Evolutionary conservation across 2,329 filamentous ascomycete genomes (phyloP), one percentile per base, ranked within the genome.

Genomic region (Fusarium ramigenum): DNA sequence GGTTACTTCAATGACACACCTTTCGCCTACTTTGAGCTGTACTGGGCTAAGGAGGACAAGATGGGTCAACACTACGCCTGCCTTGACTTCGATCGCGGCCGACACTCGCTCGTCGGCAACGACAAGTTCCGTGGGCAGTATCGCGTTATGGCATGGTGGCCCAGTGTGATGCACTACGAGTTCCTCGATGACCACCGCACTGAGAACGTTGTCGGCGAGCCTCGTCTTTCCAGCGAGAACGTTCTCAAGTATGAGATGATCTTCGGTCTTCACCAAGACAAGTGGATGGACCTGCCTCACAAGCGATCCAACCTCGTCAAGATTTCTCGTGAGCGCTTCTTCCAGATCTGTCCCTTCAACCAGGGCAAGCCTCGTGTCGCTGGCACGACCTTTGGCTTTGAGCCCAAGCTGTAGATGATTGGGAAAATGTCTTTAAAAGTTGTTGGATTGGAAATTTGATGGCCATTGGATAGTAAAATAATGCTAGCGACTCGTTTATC

Each of bases 11-110:
- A 94, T 63, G 90, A 91, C n/a, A 86, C 85, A 5, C 87, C 85
- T 23, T 94, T 94, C 78, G 89, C 92, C 0, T 94, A 94, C 79
- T 94, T 92, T 76, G 93, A 95, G 80, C 85, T 94, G 2, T 95
- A 78, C 71, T 78, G 76, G 76, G 76, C 76, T 58, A 78, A 88
- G 84, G 88, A 89, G 80, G 87, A 89, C 76, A 84, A 84, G 56
- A 84, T 90, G 21, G 87, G 88, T 52, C 85, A 85, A n/a, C 88
- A 89, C 80, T 89, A 89, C 80, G 80, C 83, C 40, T 83, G 87
- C 6, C 82, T 80, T 50, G 87, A 90, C 82, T 89, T 85, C 76
- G 88, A 90, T 79, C 87, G 88, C n/a, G 88, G 88, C 58, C 84
- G 88, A 7, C 87, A 90, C 81, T 87, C 85, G 30, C 84, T 90